A percentile compares a stretch with the other conserved stretches of the same genome.
These are phyloP conservation scores for Santalum album DNA, from an alignment of 164 flowering plant species.

Conservation along the genomic window DNA sequence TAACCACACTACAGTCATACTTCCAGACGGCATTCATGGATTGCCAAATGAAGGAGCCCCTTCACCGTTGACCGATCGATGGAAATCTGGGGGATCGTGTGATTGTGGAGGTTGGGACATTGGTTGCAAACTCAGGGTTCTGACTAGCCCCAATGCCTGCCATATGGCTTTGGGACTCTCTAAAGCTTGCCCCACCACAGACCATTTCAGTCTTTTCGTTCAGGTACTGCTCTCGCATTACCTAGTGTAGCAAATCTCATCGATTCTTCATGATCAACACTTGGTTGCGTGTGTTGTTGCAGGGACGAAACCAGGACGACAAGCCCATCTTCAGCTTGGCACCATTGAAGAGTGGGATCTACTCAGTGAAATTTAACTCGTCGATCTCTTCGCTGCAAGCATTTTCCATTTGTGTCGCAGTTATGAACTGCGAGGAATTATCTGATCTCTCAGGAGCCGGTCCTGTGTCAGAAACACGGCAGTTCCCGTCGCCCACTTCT, in stretches of 20 bases:
- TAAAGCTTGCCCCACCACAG: constrained; percentile 11
- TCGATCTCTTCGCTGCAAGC: constrained; percentile 68
- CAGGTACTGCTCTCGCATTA: constrained; percentile 46
- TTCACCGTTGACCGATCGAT: constrained; percentile 61
- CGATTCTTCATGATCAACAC: not conserved
- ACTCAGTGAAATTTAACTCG: constrained; percentile 45
- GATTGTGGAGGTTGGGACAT: constrained; percentile 99
- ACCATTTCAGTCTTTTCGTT: constrained; percentile 43
- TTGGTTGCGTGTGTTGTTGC: constrained; percentile 4
- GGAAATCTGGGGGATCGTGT: constrained; percentile 85
- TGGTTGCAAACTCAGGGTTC: constrained; percentile 70
- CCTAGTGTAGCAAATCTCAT: not conserved
- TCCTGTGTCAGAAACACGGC: constrained; percentile 13
- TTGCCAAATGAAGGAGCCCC: constrained; percentile 60
- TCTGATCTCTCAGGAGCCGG: constrained; percentile 17
- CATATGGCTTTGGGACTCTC: constrained; percentile 9
- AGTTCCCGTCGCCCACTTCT: constrained; percentile 10
- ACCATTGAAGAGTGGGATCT: constrained; percentile 38
- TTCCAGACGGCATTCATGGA: constrained; percentile 75
- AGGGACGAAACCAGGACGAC: constrained; percentile 37
- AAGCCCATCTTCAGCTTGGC: constrained; percentile 47
- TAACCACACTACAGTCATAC: constrained; percentile 35
- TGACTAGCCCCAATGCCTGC: constrained; percentile 23
- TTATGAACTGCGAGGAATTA: constrained; percentile 32
- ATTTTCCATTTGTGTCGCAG: constrained; percentile 57